A percentile compares a stretch with the other conserved stretches of the same genome.
phyloP scores from a whole-genome alignment of 176 grass and related monocot genomes.

The Tuctoria greenei region DNA sequence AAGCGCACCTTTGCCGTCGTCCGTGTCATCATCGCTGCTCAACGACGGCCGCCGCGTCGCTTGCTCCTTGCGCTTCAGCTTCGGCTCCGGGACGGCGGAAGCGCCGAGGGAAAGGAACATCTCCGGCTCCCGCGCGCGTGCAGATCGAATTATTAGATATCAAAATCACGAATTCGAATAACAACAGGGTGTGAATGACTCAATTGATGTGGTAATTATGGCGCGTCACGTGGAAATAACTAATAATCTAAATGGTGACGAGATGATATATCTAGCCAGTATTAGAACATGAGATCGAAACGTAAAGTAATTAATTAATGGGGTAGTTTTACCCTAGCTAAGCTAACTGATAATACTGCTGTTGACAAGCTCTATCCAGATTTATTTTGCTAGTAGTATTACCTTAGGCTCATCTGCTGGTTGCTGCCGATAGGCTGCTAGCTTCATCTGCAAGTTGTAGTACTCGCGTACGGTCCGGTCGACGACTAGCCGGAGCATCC shows the following conservation, averaged over 20 bases:
- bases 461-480: constrained; percentile 67
- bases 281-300: constrained; percentile 30
- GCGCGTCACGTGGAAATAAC: constrained; percentile 36
- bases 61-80: constrained; percentile 46
- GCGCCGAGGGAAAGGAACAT: constrained; percentile 72
- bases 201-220: constrained; percentile 50
- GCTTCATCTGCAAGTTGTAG: constrained; percentile 67
- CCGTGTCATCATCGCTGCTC: constrained; percentile 32
- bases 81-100: background rate
- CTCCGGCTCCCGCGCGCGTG: constrained; percentile 49
- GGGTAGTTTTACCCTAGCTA: constrained; percentile 36
- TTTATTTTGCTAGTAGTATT: background rate
- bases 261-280: constrained; percentile 14
- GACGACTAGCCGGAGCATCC: constrained; percentile 53
- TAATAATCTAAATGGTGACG: constrained; percentile 39
- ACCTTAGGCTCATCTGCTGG: constrained; percentile 57
- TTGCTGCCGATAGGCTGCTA: constrained; percentile 58
- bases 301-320: constrained; percentile 12
- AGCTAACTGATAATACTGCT: background rate
- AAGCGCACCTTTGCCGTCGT: constrained; percentile 64
- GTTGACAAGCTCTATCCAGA: background rate
- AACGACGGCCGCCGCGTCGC: constrained; percentile 28
- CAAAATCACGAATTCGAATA: constrained; percentile 36
- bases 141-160: background rate
- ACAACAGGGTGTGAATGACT: background rate